Evolutionary conservation across 371 early-diverging fungal genomes (phyloP).

Genomic region (Mucor plumbeus): DNA sequence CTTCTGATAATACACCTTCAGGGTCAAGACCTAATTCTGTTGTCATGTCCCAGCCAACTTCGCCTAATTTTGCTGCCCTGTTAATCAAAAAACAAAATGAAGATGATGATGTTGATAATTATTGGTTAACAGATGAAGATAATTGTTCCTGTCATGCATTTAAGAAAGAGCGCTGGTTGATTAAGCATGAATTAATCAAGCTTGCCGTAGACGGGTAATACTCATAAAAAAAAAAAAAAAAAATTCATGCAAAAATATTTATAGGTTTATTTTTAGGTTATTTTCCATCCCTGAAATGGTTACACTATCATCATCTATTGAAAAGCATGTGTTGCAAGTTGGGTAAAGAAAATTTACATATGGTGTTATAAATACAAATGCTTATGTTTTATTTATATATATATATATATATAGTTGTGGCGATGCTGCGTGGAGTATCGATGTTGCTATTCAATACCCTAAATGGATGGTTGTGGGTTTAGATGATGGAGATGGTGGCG

Average conservation of each 20-base stretch:
- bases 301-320: conserved; percentile 21
- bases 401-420: conserved; percentile 34
- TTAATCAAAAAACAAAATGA: conserved; percentile 25
- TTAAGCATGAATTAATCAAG: conserved; percentile 45
- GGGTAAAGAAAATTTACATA: conserved; percentile 30
- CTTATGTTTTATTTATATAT: neutral
- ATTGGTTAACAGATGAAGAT: conserved; percentile 23
- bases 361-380: neutral
- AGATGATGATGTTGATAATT: conserved; percentile 32
- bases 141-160: neutral
- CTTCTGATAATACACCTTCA: conserved; percentile 27
- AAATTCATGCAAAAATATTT: conserved; percentile 11
- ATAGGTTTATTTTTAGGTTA: conserved; percentile 24
- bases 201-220: conserved; percentile 50
- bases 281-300: conserved; percentile 37
- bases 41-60: conserved; percentile 38
- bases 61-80: conserved; percentile 34
- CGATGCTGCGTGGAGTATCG: conserved; percentile 45
- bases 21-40: conserved; percentile 39
- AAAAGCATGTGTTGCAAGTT: conserved; percentile 47
- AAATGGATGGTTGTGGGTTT: conserved; percentile 45
- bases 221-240: neutral
- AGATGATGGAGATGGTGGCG: conserved; percentile 31
- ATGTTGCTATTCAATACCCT: conserved; percentile 39
- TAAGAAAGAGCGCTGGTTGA: conserved; percentile 34